These are phyloP conservation scores for Aspergillus latus DNA, from an alignment of 2,329 filamentous ascomycete species.

Conservation along the genomic window DNA sequence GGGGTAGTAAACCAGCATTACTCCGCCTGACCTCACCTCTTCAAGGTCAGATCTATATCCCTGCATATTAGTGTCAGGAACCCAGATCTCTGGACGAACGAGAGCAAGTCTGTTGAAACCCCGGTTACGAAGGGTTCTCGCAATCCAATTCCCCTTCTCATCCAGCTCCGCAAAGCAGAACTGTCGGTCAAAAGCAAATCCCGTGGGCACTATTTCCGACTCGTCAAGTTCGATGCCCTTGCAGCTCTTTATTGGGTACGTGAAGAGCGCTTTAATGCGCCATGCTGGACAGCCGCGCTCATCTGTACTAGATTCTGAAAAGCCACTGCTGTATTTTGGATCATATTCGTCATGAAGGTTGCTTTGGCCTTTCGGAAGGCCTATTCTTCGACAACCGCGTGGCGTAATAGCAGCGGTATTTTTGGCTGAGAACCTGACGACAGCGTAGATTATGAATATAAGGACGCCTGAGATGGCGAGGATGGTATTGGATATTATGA, in stretches of 20 bases:
- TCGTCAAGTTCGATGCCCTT: constrained; percentile 69
- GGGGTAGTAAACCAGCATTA: constrained; percentile 53
- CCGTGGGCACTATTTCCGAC: constrained; percentile 64
- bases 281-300: constrained; percentile 40
- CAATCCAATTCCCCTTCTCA: constrained; percentile 41
- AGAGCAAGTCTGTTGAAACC: constrained; percentile 64
- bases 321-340: constrained; percentile 47
- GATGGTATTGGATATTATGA: background rate
- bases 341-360: constrained; percentile 60
- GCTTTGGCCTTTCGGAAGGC: constrained; percentile 46
- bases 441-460: background rate
- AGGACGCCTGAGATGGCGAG: background rate
- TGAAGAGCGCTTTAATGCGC: constrained; percentile 67
- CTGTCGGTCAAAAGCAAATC: constrained; percentile 76
- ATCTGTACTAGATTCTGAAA: constrained; percentile 32
- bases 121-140: constrained; percentile 45
- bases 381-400: constrained; percentile 56
- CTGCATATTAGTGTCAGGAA: constrained; percentile 50
- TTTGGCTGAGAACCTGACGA: background rate
- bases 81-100: constrained; percentile 63
- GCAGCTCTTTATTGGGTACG: constrained; percentile 85
- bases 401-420: background rate
- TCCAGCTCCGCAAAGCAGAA: constrained; percentile 72
- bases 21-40: constrained; percentile 53
- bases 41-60: constrained; percentile 46